phyloP scores from a whole-genome alignment of 164 flowering plant species.

The Piper betle region DNA sequence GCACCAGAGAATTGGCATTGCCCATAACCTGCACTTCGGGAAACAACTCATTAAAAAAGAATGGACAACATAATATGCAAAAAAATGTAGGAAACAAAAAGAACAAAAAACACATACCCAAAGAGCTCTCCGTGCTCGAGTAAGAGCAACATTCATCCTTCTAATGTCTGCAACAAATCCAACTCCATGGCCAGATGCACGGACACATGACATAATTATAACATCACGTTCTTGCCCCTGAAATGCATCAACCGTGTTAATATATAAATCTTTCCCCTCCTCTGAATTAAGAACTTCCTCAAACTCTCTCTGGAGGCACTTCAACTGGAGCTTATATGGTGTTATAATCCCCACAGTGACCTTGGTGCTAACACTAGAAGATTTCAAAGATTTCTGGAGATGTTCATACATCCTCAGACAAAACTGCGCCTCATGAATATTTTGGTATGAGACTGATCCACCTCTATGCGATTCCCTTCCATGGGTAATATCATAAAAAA shows the following conservation, averaged over 20 bases:
- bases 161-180: conserved; percentile 97
- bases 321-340: conserved; percentile 90
- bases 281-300: conserved; percentile 64
- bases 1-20: conserved; percentile 67
- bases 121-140: conserved; percentile 95
- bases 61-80: neutral
- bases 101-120: conserved; percentile 51
- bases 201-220: conserved; percentile 97
- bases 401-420: conserved; percentile 74
- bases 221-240: conserved; percentile 99
- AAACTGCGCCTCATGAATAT: conserved; percentile 78
- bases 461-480: conserved; percentile 93
- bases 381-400: conserved; percentile 65
- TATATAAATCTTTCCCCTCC: conserved; percentile 82
- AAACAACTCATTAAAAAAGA: neutral
- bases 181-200: conserved; percentile 87
- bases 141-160: conserved; percentile 96
- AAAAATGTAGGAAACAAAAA: neutral
- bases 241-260: conserved; percentile 96
- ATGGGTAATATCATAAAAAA: conserved; percentile 73
- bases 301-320: conserved; percentile 84
- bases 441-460: conserved; percentile 89
- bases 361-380: conserved; percentile 47
- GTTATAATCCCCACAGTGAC: conserved; percentile 89
- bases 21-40: conserved; percentile 64